Evolutionary conservation across 768 basidiomycete genomes (phyloP), one percentile per base, ranked within the genome.

Genomic region (Phanerochaete sordida): DNA sequence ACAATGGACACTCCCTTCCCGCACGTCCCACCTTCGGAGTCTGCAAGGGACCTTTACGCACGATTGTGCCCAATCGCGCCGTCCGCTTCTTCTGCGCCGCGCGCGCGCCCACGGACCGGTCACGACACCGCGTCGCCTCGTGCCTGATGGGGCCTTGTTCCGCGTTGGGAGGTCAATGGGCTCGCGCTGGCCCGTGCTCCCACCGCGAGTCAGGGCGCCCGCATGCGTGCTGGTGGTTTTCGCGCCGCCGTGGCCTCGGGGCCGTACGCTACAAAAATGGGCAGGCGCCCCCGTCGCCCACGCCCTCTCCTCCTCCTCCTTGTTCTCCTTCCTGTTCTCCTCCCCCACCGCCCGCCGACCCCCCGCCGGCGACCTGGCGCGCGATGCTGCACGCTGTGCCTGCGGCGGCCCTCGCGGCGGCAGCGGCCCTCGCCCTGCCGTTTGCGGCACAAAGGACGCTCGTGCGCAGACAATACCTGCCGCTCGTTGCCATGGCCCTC

Each of bases 401-500:
- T 52, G 51, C 33, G 13, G 51, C 33, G 26, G 51, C 51, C 51
- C 35, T 52, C 51, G 26, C 30, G 16, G 51, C 51, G 28, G 28
- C 33, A 21, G 33, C 33, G 2, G 26, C 9, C 9, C 26, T 52
- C 15, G 2, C 12, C 19, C 30, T 33, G 28, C 51, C 51, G 8
- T 35, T 52, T 52, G 28, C 21, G 30, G 30, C 23, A 35, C 51
- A 52, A 35, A 24, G 30, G 51, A 35, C 31, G 19, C 33, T 52
- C 13, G 2, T 31, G 26, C 51, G 51, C 30, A 26, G 51, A 23
- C 51, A 52, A 13, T 33, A 35, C 30, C 51, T 52, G 11, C 51
- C 51, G 13, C 9, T 23, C 33, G 26, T 31, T 31, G 33, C 21
- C 30, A 23, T 35, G 3, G 51, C 91, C 77, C 56, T 77, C 27